A percentile compares a stretch with the other conserved stretches of the same genome.
These are phyloP conservation scores for Ballota nigra DNA, from an alignment of 257 asterid genomes.

Conservation along the genomic window DNA sequence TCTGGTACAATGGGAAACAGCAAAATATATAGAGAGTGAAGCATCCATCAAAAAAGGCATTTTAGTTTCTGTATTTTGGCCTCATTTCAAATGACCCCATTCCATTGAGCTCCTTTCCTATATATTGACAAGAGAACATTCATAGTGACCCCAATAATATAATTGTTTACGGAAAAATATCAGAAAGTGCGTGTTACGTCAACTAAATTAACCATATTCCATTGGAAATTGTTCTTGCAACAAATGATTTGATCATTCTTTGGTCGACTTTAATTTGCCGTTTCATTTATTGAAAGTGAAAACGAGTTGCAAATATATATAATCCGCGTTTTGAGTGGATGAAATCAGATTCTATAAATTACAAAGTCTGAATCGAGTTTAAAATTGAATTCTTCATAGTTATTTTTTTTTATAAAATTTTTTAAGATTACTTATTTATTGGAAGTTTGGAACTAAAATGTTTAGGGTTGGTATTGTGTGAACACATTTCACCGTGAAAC, in stretches of 20 bases:
- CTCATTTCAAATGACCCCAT: slow-evolving; percentile 15
- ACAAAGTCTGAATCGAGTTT: no score
- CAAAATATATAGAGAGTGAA: neutral
- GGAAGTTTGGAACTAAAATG: no score
- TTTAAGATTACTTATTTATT: no score
- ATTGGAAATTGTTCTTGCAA: no score
- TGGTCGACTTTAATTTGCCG: neutral
- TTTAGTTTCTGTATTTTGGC: slow-evolving; percentile 20
- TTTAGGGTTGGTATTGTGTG: no score
- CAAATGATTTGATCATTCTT: neutral
- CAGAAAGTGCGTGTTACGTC: neutral
- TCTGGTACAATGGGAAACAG: slow-evolving; percentile 27
- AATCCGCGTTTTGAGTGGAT: no score
- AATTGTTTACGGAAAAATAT: neutral
- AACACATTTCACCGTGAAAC: no score
- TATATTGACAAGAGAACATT: slow-evolving; percentile 1
- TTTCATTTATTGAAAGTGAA: no score
- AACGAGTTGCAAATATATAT: no score
- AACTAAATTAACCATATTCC: neutral
- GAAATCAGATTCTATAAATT: no score
- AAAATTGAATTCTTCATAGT: no score
- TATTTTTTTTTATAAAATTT: no score
- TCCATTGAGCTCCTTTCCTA: slow-evolving; percentile 11
- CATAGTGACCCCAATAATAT: neutral
- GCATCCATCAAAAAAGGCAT: slow-evolving; percentile 1